phyloP scores from a whole-genome alignment of 345 rosid genomes.

The Eucalyptus fibrosa region DNA sequence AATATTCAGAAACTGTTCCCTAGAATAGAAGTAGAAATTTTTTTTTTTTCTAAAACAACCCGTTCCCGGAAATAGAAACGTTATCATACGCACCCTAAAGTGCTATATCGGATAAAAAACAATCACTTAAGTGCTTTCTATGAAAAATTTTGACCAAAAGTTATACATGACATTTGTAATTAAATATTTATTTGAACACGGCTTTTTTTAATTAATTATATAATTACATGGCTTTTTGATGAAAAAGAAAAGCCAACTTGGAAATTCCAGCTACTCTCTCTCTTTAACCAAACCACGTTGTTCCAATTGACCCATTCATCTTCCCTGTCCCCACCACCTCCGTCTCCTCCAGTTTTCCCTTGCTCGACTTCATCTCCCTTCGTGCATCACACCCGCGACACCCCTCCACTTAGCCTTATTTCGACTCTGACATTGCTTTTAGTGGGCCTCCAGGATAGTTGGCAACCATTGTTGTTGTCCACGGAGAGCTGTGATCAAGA shows the following conservation, averaged over 20 bases:
- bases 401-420: background rate
- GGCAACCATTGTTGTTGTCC: background rate
- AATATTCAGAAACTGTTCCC: no score
- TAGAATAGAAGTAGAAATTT: no score
- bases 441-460: background rate
- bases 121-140: fast-evolving
- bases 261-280: background rate
- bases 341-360: background rate
- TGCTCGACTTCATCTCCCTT: background rate
- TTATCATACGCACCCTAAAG: no score
- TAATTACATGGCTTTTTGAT: background rate
- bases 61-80: no score
- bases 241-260: background rate
- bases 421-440: background rate
- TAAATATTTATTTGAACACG: fast-evolving
- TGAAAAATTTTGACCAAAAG: background rate
- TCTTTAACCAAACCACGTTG: background rate
- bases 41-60: no score
- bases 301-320: background rate
- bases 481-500: background rate
- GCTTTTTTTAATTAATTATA: background rate
- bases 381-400: background rate
- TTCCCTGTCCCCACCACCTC: background rate
- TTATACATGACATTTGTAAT: background rate
- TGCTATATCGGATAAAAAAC: fast-evolving